phyloP scores from a whole-genome alignment of 805 yeast genomes.

The Kuraishia floccosa region DNA sequence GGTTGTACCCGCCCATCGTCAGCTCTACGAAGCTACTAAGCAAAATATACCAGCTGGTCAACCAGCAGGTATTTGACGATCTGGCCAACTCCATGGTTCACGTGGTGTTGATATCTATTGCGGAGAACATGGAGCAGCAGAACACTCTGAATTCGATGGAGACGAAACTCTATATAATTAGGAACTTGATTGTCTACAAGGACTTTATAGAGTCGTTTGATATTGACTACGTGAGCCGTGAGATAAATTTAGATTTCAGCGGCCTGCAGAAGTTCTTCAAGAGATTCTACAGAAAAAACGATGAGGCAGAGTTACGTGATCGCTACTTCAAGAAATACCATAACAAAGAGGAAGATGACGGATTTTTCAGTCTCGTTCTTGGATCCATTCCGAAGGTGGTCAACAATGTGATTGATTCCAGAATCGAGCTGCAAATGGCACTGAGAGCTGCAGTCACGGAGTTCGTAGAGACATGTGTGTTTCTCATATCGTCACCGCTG shows the following conservation, averaged over 20 bases:
- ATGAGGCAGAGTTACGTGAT: constrained; percentile 6
- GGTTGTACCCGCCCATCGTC: constrained; percentile 55
- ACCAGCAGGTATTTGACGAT: constrained; percentile 74
- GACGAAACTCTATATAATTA: constrained; percentile 55
- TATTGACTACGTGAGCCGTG: constrained; percentile 63
- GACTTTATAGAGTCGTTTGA: constrained; percentile 67
- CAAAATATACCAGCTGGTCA: constrained; percentile 70
- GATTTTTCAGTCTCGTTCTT: constrained; percentile 16
- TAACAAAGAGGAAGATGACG: constrained; percentile 6
- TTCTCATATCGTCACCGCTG: constrained; percentile 37
- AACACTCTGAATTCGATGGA: constrained; percentile 33
- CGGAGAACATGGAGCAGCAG: constrained; percentile 32
- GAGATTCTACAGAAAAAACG: constrained; percentile 15
- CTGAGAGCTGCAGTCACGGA: constrained; percentile 60
- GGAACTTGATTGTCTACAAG: constrained; percentile 59
- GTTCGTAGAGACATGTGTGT: constrained; percentile 49
- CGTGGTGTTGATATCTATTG: constrained; percentile 55
- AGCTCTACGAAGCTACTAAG: constrained; percentile 61
- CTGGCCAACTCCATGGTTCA: constrained; percentile 82
- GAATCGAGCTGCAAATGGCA: constrained; percentile 59
- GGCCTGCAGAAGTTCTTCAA: constrained; percentile 44
- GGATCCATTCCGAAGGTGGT: constrained; percentile 73
- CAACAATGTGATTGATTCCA: constrained; percentile 71
- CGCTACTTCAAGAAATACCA: constrained; percentile 5
- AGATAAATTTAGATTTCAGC: constrained; percentile 69